Conservation (phyloP, 345 rosid species). For the Corymbia maculata region DNA sequence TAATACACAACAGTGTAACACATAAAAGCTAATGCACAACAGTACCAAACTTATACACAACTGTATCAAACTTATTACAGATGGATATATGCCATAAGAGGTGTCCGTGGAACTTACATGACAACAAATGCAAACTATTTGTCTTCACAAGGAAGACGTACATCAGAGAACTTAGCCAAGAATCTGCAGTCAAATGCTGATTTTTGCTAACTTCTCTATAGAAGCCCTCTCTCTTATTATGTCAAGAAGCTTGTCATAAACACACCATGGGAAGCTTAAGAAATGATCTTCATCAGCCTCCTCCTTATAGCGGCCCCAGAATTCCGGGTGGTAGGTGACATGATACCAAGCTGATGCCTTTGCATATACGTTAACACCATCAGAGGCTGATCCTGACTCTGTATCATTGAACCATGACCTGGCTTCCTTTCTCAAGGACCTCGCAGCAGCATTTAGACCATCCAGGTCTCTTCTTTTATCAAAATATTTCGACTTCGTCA, state of each 20-base stretch:
- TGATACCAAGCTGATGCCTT: conserved; percentile 84
- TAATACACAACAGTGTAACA: not conserved
- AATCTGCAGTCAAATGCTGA: not conserved
- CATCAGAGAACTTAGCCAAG: not conserved
- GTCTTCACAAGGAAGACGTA: not conserved
- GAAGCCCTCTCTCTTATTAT: conserved; percentile 22
- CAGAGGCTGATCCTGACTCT: conserved; percentile 1
- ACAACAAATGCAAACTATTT: not conserved
- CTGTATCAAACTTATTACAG: not conserved
- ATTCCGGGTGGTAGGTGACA: conserved; percentile 59
- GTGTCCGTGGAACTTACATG: not conserved
- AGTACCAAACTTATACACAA: too few species aligned
- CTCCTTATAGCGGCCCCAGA: conserved; percentile 56
- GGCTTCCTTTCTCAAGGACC: conserved; percentile 45
- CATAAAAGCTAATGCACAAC: not conserved
- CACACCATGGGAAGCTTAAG: conserved; percentile 79
- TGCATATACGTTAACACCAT: conserved; percentile 15
- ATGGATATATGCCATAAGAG: not conserved
- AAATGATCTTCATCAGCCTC: conserved; percentile 50
- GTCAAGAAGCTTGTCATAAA: conserved; percentile 47
- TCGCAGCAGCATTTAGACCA: conserved; percentile 26
- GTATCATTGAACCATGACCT: conserved; percentile 38
- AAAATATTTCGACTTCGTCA: conserved; percentile 41
- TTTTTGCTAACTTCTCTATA: not conserved
- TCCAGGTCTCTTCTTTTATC: conserved; percentile 41